Conservation (phyloP, 2,329 filamentous ascomycete genomes). For the Scedosporium boydii region DNA sequence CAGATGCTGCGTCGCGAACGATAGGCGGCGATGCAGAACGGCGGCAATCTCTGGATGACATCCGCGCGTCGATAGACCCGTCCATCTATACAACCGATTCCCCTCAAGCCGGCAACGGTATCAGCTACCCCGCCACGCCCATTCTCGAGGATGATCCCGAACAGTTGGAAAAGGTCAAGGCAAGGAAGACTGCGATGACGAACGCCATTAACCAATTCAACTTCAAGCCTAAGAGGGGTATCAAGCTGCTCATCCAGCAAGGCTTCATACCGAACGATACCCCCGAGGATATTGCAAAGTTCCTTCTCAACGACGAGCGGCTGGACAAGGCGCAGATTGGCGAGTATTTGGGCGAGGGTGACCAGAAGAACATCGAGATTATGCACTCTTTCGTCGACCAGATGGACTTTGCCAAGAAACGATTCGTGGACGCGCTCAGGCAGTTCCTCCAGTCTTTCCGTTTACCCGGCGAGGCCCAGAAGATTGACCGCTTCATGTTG, state of each 20-base stretch:
- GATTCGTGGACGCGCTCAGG: conserved; percentile 86
- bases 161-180: conserved; percentile 90
- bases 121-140: conserved; percentile 49
- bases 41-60: conserved; percentile 17
- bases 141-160: conserved; percentile 80
- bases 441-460: conserved; percentile 93
- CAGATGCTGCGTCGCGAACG: conserved; percentile 34
- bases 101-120: conserved; percentile 35
- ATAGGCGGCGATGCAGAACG: conserved; percentile 23
- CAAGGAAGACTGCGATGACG: conserved; percentile 81
- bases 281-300: conserved; percentile 74
- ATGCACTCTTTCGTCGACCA: conserved; percentile 97
- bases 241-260: conserved; percentile 74
- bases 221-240: conserved; percentile 90
- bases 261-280: conserved; percentile 77
- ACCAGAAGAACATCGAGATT: conserved; percentile 85
- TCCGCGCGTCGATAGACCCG: conserved; percentile 55
- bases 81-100: conserved; percentile 22
- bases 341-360: conserved; percentile 89
- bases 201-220: conserved; percentile 92
- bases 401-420: conserved; percentile 87
- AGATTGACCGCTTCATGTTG: conserved; percentile 98
- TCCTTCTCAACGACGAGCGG: conserved; percentile 71
- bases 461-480: conserved; percentile 90
- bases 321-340: conserved; percentile 89